Base-by-base conservation (phyloP, 306 rosid genomes). In the Vigna nakashimae region DNA sequence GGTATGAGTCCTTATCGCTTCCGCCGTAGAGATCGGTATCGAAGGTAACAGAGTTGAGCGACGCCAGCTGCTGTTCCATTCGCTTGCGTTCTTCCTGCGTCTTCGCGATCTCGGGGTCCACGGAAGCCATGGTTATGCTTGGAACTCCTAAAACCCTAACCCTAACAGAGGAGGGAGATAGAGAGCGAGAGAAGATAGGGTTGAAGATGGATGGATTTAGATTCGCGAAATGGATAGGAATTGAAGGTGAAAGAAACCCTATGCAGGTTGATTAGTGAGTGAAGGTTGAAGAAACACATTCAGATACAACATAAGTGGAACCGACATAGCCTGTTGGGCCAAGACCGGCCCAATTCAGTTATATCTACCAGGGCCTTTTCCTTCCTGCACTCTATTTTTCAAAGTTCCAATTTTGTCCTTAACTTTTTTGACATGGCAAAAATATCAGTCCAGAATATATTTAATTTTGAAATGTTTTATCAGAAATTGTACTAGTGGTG, bases 91-190 rank as follows among this genome's bases (percentile, higher is more conserved):
- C 98, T 42, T 94, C 97, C 83, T 94, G 97, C 16, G 96, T 89
- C 78, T 86, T 94, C 20, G 90, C 94, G n/a, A 94, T 92, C 79
- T 93, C 95, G 0, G 85, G 82, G 75, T 91, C 97, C 51, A 65
- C 1, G 14, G 86, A 76, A 28, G 77, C 77, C 89, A 86, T 85
- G 42, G 0, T 73, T 42, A 24, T 68, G 24, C 3, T 40, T 51
- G 57, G 15, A 5, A 17, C 26, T 56, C 26, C 62, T 34, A 34
- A 78, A 78, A 59, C 77, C 82, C 82, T 78, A 78, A 69, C 77
- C 77, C 82, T 78, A 69, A 30, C 43, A 6, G 13, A 30, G n/a
- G 10, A 22, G 58, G 2, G 26, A n/a, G 10, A 56, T 15, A 5
- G 0, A 11, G 15, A 6, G 8, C 1, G 7, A 36, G 40, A 1